phyloP scores from a whole-genome alignment of 169 alveolate genomes.

The Haemoproteus tartakovskyi region DNA sequence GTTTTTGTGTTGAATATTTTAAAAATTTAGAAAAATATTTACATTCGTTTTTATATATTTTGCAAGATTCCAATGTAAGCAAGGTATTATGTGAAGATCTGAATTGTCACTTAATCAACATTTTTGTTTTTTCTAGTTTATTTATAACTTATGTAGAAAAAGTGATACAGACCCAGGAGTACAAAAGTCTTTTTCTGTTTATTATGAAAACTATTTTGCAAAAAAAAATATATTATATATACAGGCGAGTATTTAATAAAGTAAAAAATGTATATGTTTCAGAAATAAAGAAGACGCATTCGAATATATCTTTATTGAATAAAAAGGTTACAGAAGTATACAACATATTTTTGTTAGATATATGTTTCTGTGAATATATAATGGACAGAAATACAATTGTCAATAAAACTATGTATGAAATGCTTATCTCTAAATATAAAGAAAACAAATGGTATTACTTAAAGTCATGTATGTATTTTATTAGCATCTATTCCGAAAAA shows the following conservation, averaged over 20 bases:
- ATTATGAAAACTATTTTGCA: constrained; percentile 25
- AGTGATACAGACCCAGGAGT: constrained; percentile 17
- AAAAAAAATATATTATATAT: constrained; percentile 16
- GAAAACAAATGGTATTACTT: constrained; percentile 22
- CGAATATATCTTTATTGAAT: constrained; percentile 1
- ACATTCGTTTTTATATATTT: constrained; percentile 12
- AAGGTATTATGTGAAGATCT: constrained; percentile 40
- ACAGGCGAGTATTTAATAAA: constrained; percentile 1
- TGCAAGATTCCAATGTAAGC: constrained; percentile 30
- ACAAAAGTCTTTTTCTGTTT: constrained; percentile 19
- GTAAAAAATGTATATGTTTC: constrained; percentile 3
- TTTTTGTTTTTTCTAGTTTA: constrained; percentile 40
- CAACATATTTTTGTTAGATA: constrained; percentile 33
- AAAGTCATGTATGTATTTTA: constrained; percentile 32
- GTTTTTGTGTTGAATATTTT: constrained; percentile 49
- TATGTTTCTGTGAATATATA: constrained; percentile 31
- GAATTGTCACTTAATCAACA: constrained; percentile 52
- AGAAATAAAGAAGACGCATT: not conserved
- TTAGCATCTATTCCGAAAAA: constrained; percentile 35
- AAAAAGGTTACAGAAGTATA: constrained; percentile 53
- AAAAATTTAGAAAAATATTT: constrained; percentile 18
- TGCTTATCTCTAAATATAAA: constrained; percentile 23
- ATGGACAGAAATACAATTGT: constrained; percentile 34
- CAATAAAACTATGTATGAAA: constrained; percentile 45
- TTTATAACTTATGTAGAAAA: constrained; percentile 42